Evolutionary conservation across 1,284 basidiomycete genomes (phyloP), one percentile per base, ranked within the genome.

Genomic region (Tilletia horrida): DNA sequence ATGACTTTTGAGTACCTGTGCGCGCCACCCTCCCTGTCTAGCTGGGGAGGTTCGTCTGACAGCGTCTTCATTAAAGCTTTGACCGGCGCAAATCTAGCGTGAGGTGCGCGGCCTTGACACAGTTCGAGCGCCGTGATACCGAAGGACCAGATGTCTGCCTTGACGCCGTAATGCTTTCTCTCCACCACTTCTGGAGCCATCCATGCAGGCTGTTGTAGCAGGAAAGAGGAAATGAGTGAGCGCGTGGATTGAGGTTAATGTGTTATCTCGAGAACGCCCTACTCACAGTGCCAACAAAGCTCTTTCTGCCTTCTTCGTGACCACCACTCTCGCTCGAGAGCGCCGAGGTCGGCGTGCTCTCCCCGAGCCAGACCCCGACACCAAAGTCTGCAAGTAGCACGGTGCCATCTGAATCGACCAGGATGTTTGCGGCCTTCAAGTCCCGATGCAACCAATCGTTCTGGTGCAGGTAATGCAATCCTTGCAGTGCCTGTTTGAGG

Each of bases 141-240:
- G 79, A 93, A 91, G 52, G 90, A 91, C 91, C 91, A 94, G 69
- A 94, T 92, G 77, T 93, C 92, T 52, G 91, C 91, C 70, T 81
- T 74, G 88, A 88, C 23, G 87, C 87, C 91, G 81, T 94, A 94
- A 71, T 88, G 88, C 72, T 87, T 88, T 65, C 91, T 89, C 74
- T 90, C 87, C 61, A 94, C 91, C 29, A 94, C 86, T 75, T 94
- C 92, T 1, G 92, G 92, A 0, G 92, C 91, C 92, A 94, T 94
- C 91, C 91, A 94, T 78, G 90, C 92, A 0, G 92, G 92, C 35
- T 67, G 23, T 48, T 21, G 14, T 13, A 21, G 21, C 13, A 16
- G 50, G 35, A 6, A 48, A n/a, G 18, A 45, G 43, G 43, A 45
- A 2, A 45, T 45, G 1, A 45, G n/a, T n/a, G n/a, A n/a, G n/a